Evolutionary conservation across 1,284 basidiomycete genomes (phyloP).

Genomic region (Lignosus rhinocerotis): DNA sequence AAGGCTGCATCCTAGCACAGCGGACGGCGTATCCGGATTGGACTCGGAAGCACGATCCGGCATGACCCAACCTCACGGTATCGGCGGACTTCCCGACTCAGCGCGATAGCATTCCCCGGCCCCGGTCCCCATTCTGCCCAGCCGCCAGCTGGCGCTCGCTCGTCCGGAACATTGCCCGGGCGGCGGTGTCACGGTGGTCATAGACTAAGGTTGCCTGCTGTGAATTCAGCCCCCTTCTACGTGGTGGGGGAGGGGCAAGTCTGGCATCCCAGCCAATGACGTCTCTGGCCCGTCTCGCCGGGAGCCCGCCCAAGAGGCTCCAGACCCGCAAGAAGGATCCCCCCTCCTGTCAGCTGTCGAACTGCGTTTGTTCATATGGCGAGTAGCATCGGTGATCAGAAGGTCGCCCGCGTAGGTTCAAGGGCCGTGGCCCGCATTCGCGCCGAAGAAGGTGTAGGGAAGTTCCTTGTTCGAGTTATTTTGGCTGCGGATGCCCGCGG

Average conservation of each 20-base stretch:
- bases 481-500: no score
- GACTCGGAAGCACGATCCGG: background rate
- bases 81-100: background rate
- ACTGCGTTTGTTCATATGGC: slow-evolving; percentile 1
- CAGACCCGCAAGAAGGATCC: slow-evolving; percentile 6
- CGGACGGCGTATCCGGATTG: no score
- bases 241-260: background rate
- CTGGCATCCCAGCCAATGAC: background rate
- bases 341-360: slow-evolving; percentile 6
- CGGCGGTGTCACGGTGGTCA: no score
- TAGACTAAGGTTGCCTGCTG: no score
- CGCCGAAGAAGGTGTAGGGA: slow-evolving; percentile 4
- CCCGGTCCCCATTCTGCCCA: background rate
- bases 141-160: background rate
- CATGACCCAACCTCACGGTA: background rate
- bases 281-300: background rate
- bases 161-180: background rate
- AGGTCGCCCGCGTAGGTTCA: slow-evolving; percentile 7
- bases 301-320: background rate
- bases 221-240: background rate
- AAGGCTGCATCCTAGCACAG: no score
- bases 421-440: slow-evolving; percentile 18
- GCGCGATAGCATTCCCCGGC: background rate
- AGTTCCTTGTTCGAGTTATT: no score
- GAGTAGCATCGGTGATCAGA: slow-evolving; percentile 4